Evolutionary conservation across 2,329 filamentous ascomycete species (phyloP).

Genomic region (Epichloe sibirici): DNA sequence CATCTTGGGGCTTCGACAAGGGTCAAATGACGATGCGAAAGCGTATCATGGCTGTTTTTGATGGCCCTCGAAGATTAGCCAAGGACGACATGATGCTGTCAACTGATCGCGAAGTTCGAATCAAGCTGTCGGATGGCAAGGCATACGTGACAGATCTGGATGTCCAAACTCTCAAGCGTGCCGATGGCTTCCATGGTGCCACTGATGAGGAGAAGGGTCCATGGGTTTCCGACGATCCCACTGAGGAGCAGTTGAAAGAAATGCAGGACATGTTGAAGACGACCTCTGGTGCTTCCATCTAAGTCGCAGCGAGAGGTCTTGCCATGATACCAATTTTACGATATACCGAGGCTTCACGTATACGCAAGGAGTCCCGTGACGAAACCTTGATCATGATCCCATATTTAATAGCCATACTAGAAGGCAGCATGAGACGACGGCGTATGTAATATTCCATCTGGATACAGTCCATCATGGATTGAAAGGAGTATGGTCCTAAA

Average conservation of each 20-base stretch:
- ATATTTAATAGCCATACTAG: background rate
- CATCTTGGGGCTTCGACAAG: constrained; percentile 83
- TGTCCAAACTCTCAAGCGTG: constrained; percentile 75
- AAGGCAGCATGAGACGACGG: background rate
- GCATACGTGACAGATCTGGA: constrained; percentile 88
- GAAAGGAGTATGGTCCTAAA: background rate
- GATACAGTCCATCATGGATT: background rate
- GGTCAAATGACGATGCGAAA: constrained; percentile 98
- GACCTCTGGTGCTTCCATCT: constrained; percentile 10
- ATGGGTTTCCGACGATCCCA: constrained; percentile 66
- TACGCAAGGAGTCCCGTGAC: background rate
- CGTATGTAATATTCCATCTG: background rate
- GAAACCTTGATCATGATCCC: background rate
- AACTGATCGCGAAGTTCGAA: constrained; percentile 83
- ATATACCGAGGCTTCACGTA: background rate
- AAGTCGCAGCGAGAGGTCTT: background rate
- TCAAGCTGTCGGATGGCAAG: constrained; percentile 63
- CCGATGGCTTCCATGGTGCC: constrained; percentile 69
- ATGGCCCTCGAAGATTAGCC: constrained; percentile 75
- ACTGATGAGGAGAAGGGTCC: constrained; percentile 79
- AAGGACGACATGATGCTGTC: constrained; percentile 99
- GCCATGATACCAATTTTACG: background rate
- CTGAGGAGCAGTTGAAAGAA: constrained; percentile 45
- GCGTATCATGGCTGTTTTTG: constrained; percentile 85
- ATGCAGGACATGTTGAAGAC: constrained; percentile 40